A percentile compares a stretch with the other conserved stretches of the same genome.
These are phyloP conservation scores for Claviceps arundinis DNA, from an alignment of 2,329 filamentous ascomycete species.

Conservation along the genomic window DNA sequence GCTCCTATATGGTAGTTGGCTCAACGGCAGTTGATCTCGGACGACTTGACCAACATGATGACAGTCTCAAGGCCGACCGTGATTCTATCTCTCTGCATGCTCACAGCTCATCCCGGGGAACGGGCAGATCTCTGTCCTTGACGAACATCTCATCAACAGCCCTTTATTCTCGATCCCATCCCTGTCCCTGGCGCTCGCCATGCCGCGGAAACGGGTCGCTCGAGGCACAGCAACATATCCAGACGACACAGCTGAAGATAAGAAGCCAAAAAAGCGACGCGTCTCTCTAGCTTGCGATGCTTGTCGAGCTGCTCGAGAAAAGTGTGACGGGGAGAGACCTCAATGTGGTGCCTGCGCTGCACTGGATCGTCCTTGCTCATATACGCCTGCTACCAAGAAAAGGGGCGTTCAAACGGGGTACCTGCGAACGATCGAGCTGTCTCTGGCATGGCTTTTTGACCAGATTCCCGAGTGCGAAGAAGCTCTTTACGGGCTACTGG, in stretches of 20 bases:
- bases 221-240: background rate
- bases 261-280: conserved; percentile 41
- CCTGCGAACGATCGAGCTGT: conserved; percentile 58
- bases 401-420: conserved; percentile 71
- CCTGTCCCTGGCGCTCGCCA: conserved; percentile 10
- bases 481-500: conserved; percentile 40
- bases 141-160: background rate
- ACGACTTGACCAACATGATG: background rate
- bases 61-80: background rate
- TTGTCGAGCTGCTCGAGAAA: conserved; percentile 54
- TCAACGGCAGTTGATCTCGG: no score
- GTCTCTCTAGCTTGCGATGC: conserved; percentile 59
- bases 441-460: conserved; percentile 53
- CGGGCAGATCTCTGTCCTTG: background rate
- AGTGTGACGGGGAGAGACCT: conserved; percentile 58
- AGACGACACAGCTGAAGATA: background rate
- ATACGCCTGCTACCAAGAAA: conserved; percentile 61
- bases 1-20: no score
- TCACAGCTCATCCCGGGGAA: background rate
- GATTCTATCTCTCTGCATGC: background rate
- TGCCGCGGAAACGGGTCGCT: conserved; percentile 27
- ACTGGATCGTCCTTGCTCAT: conserved; percentile 53
- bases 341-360: conserved; percentile 53
- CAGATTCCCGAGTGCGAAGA: conserved; percentile 46
- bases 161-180: background rate